Base-by-base conservation (phyloP, 768 basidiomycete genomes). In the Ramaria sp. region DNA sequence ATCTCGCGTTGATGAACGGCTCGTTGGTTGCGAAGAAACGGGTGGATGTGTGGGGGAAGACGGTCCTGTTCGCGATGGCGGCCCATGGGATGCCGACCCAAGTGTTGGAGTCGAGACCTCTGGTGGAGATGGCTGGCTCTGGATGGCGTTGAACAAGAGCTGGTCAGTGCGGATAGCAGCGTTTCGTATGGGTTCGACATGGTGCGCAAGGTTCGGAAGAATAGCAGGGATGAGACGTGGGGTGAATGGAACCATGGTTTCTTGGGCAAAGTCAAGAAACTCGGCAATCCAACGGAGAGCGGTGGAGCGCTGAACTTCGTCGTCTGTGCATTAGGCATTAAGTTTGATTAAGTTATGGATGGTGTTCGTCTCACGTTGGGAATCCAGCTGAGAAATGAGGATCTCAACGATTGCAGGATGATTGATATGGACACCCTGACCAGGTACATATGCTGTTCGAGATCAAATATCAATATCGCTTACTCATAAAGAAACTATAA, bases 261-360 rank as follows among this genome's bases (percentile, higher is more conserved):
- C 89, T 52, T 87, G 83, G 1, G 83, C 85, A 61, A 97, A 91
- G 47, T 72, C 76, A 30, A 98, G 71, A 69, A 98, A 92, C 59
- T 93, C 90, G 5, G 88, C 80, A 22, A 99, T 72, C 96, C 96
- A 99, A 57, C 79, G 75, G 15, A 99, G 76, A n/a, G 93, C 89
- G 0, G 88, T 94, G 0, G 88, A 89, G 61, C 96, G 91, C 59
- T 96, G 93, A 27, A 95, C 88, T 64, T 95, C 93, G 57, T 91
- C 88, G 62, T 97, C 96, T 92, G 60, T 50, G 55, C 43, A 34
- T 16, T 24, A 4, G 9, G 38, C 52, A 9, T 43, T 15, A 7
- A 18, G 36, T 44, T 57, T 58, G 13, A 49, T 25, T 47, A 32
- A 20, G 32, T 38, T 50, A 58, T 34, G 32, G 16, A 57, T 34